Base-by-base conservation (phyloP, 495 filamentous ascomycete species). In the Immersiella caudata region DNA sequence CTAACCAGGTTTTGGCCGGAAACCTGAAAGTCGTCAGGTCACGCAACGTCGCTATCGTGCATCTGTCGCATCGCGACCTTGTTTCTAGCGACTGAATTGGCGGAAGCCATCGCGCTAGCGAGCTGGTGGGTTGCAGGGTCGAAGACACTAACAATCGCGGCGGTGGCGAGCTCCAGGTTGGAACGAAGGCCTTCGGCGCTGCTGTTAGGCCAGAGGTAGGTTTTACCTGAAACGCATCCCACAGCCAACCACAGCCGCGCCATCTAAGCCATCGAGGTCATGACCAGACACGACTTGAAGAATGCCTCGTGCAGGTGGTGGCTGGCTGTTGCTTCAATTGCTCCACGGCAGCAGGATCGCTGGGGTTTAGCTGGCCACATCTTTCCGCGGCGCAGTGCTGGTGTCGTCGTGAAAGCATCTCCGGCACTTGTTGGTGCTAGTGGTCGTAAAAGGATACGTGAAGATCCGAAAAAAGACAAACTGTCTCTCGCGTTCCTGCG, bases 191-290 rank as follows among this genome's bases (percentile, higher is more conserved):
- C 40, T 62, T 51, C 55, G 33, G 26, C 16, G 40, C 11, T 46
- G 40, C 40, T 46, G 40, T 46, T 46, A 46, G 59, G 64, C 54
- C 52, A 51, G 24, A 26, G 29, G 60, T 62, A 57, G 57, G 61
- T 71, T 74, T 62, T 65, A 73, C 68, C 61, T 76, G 74, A 76
- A 76, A 76, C 74, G 68, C 60, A 33, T 29, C 36, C 58, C 36
- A 40, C 12, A 63, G 70, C 72, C 74, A 74, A 70, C 72, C 72
- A 73, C 66, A 49, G 33, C 65, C 25, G 59, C 60, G 58, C 51
- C 49, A 64, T 60, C 22, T 27, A 26, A 20, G 33, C 64, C 60
- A 67, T 70, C 66, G 54, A 62, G 62, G 26, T 49, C 66, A 33
- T 52, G 20, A 60, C 66, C 63, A 69, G 64, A 67, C 66, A 67